phyloP scores from a whole-genome alignment of 495 filamentous ascomycete species.

The Bryoglossum gracile region DNA sequence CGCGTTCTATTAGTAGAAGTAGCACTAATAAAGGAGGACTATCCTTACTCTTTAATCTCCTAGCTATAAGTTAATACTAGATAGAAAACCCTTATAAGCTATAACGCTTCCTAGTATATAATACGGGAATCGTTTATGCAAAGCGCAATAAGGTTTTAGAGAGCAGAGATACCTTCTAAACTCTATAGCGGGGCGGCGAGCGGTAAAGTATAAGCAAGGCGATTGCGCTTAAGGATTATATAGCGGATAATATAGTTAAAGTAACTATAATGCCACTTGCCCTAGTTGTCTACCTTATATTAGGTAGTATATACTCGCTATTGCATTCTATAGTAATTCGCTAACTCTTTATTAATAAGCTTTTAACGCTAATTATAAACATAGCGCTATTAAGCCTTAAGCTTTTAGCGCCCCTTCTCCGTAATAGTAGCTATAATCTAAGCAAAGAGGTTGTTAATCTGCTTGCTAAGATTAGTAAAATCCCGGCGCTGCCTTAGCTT shows the following conservation, averaged over 20 bases:
- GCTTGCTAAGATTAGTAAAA: slow-evolving; percentile 13
- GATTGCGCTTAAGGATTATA: slow-evolving; percentile 19
- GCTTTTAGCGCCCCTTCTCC: slow-evolving; percentile 5
- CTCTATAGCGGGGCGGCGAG: slow-evolving; percentile 13
- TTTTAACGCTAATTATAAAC: slow-evolving; percentile 7
- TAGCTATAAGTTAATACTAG: slow-evolving; percentile 13
- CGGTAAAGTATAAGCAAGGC: slow-evolving; percentile 14
- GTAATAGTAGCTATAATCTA: slow-evolving; percentile 6
- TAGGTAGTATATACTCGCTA: slow-evolving; percentile 13
- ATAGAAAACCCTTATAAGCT: slow-evolving; percentile 14
- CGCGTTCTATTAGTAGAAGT: slow-evolving; percentile 16
- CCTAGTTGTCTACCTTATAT: slow-evolving; percentile 4
- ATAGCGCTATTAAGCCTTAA: slow-evolving; percentile 2
- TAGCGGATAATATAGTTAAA: slow-evolving; percentile 15
- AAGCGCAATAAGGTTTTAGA: slow-evolving; percentile 20
- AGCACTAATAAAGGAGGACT: slow-evolving; percentile 10
- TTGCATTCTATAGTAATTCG: slow-evolving; percentile 11
- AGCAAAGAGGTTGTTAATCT: slow-evolving; percentile 11
- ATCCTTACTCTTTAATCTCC: slow-evolving; percentile 18
- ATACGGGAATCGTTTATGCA: slow-evolving; percentile 17
- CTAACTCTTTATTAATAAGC: slow-evolving; percentile 18
- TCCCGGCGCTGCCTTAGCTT: slow-evolving; percentile 16
- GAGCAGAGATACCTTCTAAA: slow-evolving; percentile 13
- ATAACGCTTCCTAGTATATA: slow-evolving; percentile 19
- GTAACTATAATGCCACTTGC: slow-evolving; percentile 13